phyloP scores from a whole-genome alignment of 352 stramenopile genomes.

The Paralagenidium karlingii region DNA sequence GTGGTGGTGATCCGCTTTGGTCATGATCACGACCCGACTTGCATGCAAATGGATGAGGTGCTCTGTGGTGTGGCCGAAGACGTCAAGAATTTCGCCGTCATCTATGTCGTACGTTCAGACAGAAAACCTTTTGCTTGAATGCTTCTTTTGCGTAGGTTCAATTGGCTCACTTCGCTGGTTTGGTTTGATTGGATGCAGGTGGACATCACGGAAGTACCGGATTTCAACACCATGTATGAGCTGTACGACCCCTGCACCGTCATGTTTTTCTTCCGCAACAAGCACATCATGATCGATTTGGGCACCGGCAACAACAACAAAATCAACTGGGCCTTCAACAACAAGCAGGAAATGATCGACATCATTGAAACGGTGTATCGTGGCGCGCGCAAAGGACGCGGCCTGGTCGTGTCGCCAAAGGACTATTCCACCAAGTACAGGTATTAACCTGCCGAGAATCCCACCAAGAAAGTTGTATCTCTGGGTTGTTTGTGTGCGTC shows the following conservation, averaged over 20 bases:
- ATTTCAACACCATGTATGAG: constrained; percentile 99
- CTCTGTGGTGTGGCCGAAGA: constrained; percentile 94
- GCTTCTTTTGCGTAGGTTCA: neutral
- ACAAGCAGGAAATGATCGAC: constrained; percentile 98
- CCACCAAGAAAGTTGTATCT: no score
- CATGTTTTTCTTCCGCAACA: constrained; percentile 99
- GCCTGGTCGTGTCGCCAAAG: constrained; percentile 97
- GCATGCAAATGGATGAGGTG: constrained; percentile 98
- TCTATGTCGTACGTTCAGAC: constrained; percentile 96
- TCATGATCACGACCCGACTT: constrained; percentile 95
- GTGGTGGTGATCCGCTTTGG: constrained; percentile 99
- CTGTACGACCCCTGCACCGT: constrained; percentile 98
- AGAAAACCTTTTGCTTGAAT: constrained; percentile 24
- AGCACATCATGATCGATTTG: constrained; percentile 99
- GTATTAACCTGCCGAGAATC: no score
- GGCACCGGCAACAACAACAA: constrained; percentile 99
- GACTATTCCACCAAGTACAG: constrained; percentile 99
- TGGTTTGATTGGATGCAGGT: constrained; percentile 8
- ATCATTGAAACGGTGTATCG: constrained; percentile 99
- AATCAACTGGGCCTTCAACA: constrained; percentile 97
- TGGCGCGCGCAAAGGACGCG: constrained; percentile 93
- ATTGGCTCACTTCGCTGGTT: neutral
- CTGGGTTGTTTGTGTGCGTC: no score
- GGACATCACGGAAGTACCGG: constrained; percentile 90
- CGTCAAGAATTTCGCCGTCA: constrained; percentile 98